phyloP scores from a whole-genome alignment of 116 monocot species.

The Iris pallida region DNA sequence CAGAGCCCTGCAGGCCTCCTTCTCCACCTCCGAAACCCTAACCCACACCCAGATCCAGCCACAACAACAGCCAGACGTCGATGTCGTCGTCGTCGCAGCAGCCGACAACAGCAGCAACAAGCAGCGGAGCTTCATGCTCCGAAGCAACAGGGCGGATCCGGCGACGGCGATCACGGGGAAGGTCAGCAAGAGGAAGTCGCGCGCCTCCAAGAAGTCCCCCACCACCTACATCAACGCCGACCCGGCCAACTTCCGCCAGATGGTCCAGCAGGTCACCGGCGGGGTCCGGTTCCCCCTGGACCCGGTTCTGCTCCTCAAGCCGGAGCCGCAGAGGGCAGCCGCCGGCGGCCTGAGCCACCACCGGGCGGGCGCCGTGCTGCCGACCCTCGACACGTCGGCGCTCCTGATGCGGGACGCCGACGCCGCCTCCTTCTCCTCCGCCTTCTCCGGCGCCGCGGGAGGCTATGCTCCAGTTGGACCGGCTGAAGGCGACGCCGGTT shows the following conservation, averaged over 20 bases:
- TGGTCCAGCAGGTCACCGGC: slow-evolving; percentile 89
- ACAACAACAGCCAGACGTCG: background rate
- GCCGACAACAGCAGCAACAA: background rate
- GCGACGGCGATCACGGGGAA: slow-evolving; percentile 8
- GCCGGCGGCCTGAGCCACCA: slow-evolving; percentile 5
- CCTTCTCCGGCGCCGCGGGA: slow-evolving; percentile 2
- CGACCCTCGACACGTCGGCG: slow-evolving; percentile 76
- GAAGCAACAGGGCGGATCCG: background rate
- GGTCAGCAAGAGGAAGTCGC: slow-evolving; percentile 46
- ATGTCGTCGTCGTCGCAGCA: background rate
- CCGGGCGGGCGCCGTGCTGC: slow-evolving; percentile 14
- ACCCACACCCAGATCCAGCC: slow-evolving; percentile 13
- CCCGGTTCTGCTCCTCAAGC: background rate
- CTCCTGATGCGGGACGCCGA: slow-evolving; percentile 25
- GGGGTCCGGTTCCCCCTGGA: slow-evolving; percentile 24
- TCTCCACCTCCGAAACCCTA: slow-evolving; percentile 29
- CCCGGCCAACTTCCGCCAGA: slow-evolving; percentile 68
- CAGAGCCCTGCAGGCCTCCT: slow-evolving; percentile 52
- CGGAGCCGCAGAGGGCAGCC: slow-evolving; percentile 20
- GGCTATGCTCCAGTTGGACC: background rate
- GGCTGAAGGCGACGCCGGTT: background rate
- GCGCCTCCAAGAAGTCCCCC: slow-evolving; percentile 41
- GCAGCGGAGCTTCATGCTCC: too few species aligned
- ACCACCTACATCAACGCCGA: slow-evolving; percentile 74
- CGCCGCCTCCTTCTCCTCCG: background rate